Conservation (phyloP, 73 alveolate species). For the Paramecium sonneborni region DNA sequence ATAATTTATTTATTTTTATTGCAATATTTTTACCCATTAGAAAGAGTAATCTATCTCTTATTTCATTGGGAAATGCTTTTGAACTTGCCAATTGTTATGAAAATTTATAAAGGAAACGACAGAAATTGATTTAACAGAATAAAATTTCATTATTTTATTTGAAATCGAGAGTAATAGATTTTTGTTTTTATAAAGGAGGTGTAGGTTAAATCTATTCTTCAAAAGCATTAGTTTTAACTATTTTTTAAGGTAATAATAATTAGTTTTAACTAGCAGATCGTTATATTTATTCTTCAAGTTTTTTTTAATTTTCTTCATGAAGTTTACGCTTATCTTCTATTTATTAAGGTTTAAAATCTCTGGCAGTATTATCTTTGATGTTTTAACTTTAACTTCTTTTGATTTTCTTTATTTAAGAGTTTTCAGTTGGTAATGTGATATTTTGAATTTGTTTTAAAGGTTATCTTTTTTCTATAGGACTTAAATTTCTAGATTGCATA, state of each 20-base stretch:
- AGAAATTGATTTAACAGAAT: constrained; percentile 21
- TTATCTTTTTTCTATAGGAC: neutral
- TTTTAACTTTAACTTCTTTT: constrained; percentile 9
- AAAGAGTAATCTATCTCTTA: neutral
- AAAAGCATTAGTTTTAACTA: neutral
- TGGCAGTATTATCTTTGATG: neutral
- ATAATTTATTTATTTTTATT: neutral
- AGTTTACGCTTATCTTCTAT: neutral
- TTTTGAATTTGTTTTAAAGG: constrained; percentile 12
- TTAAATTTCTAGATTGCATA: neutral
- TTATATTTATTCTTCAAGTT: neutral
- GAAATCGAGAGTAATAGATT: neutral
- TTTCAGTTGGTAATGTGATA: neutral
- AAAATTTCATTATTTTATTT: constrained; percentile 15
- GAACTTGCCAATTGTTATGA: neutral
- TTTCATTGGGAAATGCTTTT: neutral
- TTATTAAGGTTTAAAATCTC: neutral
- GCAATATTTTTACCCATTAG: constrained; percentile 49
- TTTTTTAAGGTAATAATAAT: neutral
- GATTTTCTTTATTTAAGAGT: neutral
- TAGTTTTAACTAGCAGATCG: constrained; percentile 12
- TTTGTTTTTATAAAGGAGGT: neutral
- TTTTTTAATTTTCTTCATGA: neutral
- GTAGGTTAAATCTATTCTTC: neutral
- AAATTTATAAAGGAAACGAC: constrained; percentile 26